These are phyloP conservation scores for Colletotrichum tanaceti DNA, from an alignment of 2,329 filamentous ascomycete species.

Conservation along the genomic window DNA sequence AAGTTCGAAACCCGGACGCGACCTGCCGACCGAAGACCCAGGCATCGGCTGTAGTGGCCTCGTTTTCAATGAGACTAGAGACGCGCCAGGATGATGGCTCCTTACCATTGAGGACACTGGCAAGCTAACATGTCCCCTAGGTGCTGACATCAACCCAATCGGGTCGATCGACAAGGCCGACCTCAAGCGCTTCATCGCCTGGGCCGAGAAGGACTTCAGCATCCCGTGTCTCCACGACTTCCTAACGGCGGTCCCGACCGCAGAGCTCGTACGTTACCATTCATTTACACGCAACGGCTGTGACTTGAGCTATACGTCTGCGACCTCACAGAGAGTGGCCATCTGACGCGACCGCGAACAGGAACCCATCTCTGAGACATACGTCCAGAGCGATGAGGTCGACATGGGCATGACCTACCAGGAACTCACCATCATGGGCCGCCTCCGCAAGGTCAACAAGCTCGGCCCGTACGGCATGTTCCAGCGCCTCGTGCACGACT, in stretches of 20 bases:
- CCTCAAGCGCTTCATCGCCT: slow-evolving; percentile 77
- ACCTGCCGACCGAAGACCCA: background rate
- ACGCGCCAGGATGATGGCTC: background rate
- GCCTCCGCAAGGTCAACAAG: slow-evolving; percentile 59
- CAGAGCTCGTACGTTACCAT: slow-evolving; percentile 58
- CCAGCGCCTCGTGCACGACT: slow-evolving; percentile 58
- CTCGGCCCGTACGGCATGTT: slow-evolving; percentile 62
- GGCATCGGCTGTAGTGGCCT: background rate
- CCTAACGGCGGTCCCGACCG: slow-evolving; percentile 70
- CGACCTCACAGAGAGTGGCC: background rate
- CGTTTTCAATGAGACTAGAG: background rate
- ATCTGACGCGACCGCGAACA: background rate
- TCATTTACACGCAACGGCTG: background rate
- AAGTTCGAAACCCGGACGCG: background rate
- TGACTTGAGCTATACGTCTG: background rate
- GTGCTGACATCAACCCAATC: slow-evolving; percentile 67
- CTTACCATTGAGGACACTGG: background rate
- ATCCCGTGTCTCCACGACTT: slow-evolving; percentile 75
- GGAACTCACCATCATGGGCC: slow-evolving; percentile 53
- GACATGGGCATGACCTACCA: slow-evolving; percentile 67
- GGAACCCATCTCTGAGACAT: slow-evolving; percentile 73
- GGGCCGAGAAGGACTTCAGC: slow-evolving; percentile 67
- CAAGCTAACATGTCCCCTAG: slow-evolving; percentile 23
- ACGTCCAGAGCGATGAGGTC: slow-evolving; percentile 62
- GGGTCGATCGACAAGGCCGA: slow-evolving; percentile 73